Evolutionary conservation across 176 grass and related monocot species (phyloP).

Genomic region (Tillandsia leiboldiana): DNA sequence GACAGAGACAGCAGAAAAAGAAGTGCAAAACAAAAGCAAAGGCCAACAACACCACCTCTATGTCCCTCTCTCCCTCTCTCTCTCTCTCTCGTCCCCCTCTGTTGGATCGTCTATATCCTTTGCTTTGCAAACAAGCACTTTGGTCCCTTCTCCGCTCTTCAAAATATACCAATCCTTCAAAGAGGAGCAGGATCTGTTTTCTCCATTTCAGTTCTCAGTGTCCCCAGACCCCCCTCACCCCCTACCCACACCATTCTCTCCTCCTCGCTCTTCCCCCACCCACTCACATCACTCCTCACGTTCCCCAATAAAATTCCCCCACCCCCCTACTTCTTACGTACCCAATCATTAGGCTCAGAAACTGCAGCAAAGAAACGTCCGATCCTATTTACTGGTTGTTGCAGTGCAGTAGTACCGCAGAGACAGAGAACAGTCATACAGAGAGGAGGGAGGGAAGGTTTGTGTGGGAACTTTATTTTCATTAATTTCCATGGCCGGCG

Average conservation of each 20-base stretch:
- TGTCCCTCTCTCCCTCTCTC: constrained; percentile 7
- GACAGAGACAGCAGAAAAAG: no score
- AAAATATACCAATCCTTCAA: not conserved
- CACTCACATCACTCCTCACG: constrained; percentile 9
- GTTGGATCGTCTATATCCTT: constrained; percentile 24
- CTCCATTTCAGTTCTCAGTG: constrained; percentile 1
- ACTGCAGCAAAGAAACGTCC: constrained; percentile 20
- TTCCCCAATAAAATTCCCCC: constrained; percentile 25
- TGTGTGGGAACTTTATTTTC: no score
- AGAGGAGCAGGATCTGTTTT: constrained; percentile 12
- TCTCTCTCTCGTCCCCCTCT: not conserved
- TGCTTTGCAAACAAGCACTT: constrained; percentile 58
- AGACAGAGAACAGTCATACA: no score
- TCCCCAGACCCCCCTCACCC: no score
- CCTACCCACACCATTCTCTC: not conserved
- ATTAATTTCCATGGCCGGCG: not conserved
- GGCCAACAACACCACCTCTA: constrained; percentile 7
- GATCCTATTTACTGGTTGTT: not conserved
- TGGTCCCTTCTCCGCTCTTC: constrained; percentile 2
- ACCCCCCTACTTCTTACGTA: constrained; percentile 5
- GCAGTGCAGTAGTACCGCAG: not conserved
- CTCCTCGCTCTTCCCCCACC: no score
- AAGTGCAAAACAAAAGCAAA: no score
- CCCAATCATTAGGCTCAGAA: constrained; percentile 32
- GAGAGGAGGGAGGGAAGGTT: no score